Conservation (phyloP, 2,329 filamentous ascomycete species). For the Talaromyces sp. region DNA sequence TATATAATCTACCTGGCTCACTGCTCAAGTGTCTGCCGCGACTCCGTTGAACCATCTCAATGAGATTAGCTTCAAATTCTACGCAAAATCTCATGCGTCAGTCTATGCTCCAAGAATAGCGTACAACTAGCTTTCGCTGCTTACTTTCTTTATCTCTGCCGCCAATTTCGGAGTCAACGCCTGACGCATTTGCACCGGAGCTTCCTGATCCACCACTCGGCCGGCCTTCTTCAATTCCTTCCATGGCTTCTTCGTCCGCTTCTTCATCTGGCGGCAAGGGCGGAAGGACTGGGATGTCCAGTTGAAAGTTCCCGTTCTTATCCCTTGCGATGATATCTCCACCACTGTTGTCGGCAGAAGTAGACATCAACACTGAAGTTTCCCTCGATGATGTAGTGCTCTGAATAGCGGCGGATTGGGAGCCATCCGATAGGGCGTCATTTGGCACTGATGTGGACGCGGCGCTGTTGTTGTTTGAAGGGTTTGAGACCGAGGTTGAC, state of each 20-base stretch:
- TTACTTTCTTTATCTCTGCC: conserved; percentile 37
- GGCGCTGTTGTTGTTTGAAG: conserved; percentile 1
- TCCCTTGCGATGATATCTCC: conserved; percentile 47
- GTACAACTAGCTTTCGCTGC: conserved; percentile 11
- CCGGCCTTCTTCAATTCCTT: conserved; percentile 47
- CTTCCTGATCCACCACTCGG: conserved; percentile 49
- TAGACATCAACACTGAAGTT: conserved; percentile 4
- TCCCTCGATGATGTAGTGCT: background rate
- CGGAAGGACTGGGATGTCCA: conserved; percentile 41
- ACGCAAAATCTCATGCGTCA: background rate
- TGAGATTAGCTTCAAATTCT: conserved; percentile 43
- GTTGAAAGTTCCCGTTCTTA: conserved; percentile 43
- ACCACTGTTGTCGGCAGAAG: conserved; percentile 24
- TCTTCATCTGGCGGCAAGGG: conserved; percentile 30
- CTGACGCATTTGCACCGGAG: conserved; percentile 48
- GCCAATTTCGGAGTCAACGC: conserved; percentile 18
- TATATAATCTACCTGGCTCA: conserved; percentile 50
- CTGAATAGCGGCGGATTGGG: background rate
- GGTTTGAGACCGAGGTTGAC: background rate
- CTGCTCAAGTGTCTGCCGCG: conserved; percentile 48
- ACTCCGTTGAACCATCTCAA: conserved; percentile 37
- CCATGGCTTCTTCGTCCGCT: conserved; percentile 32
- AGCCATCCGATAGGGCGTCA: background rate
- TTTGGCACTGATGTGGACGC: background rate
- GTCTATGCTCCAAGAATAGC: background rate